Conservation (phyloP, 2,329 filamentous ascomycete species). For the Pseudogymnoascus sp. region DNA sequence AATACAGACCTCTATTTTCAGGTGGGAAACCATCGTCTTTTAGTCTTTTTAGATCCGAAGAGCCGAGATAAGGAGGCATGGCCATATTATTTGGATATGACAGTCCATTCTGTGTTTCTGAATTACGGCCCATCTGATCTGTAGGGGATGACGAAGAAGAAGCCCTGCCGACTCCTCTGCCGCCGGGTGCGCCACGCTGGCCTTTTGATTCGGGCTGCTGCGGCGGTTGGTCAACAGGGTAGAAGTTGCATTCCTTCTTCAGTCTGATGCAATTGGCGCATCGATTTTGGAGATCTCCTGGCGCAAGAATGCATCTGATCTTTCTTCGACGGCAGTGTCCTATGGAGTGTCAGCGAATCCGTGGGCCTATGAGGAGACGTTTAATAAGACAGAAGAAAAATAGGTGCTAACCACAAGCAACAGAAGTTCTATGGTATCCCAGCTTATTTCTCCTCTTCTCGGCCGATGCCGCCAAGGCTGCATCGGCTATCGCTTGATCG, state of each 20-base stretch:
- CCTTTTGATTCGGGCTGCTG: constrained; percentile 36
- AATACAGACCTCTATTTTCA: constrained; percentile 26
- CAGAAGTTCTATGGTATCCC: constrained; percentile 89
- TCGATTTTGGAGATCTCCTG: constrained; percentile 64
- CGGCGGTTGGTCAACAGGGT: constrained; percentile 73
- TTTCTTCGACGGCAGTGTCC: constrained; percentile 89
- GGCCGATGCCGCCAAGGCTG: constrained; percentile 32
- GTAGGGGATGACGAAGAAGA: constrained; percentile 40
- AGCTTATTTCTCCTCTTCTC: constrained; percentile 82
- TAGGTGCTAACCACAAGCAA: constrained; percentile 78
- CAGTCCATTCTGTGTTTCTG: constrained; percentile 35
- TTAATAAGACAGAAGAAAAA: constrained; percentile 11
- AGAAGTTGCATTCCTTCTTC: constrained; percentile 92
- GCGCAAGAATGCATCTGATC: constrained; percentile 78
- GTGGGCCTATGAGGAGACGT: constrained; percentile 6
- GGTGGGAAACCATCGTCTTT: constrained; percentile 30
- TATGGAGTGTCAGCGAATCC: constrained; percentile 33
- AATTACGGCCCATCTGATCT: constrained; percentile 35
- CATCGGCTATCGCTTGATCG: constrained; percentile 31
- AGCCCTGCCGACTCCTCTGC: background rate
- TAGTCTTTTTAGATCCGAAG: constrained; percentile 34
- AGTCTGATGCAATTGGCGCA: constrained; percentile 90
- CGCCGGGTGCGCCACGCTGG: constrained; percentile 31
- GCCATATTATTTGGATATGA: constrained; percentile 38
- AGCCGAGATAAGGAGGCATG: constrained; percentile 40